A percentile compares a stretch with the other conserved stretches of the same genome.
phyloP scores from a whole-genome alignment of 139 green algal genomes.

The Yamagishiella unicocca region DNA sequence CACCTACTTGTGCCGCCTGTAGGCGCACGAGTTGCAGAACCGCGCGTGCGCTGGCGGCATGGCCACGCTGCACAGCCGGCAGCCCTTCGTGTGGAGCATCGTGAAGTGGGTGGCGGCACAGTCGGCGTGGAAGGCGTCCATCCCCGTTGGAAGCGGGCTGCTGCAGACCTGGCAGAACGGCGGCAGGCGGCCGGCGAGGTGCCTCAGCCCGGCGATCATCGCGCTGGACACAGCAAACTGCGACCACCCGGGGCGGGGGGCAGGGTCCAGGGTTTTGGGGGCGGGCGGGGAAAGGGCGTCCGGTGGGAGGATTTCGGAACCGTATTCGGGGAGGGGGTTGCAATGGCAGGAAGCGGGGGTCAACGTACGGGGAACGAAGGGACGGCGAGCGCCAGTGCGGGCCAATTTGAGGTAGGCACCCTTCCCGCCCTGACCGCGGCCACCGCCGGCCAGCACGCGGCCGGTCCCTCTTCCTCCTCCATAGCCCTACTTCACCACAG shows the following conservation, averaged over 20 bases:
- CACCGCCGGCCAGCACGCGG: no score
- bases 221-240: not conserved
- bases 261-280: not conserved
- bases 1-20: slow-evolving; percentile 9
- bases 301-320: no score
- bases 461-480: no score
- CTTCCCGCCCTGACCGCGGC: no score
- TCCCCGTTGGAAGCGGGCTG: not conserved
- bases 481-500: not conserved
- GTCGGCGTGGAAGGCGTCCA: not conserved
- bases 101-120: not conserved
- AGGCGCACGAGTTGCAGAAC: slow-evolving; percentile 43
- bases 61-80: not conserved
- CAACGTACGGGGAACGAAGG: no score
- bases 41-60: slow-evolving; percentile 14
- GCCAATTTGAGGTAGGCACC: no score
- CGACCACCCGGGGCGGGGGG: not conserved
- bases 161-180: slow-evolving; percentile 4
- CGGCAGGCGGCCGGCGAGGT: not conserved
- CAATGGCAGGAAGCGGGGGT: no score
- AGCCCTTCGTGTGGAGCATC: slow-evolving; percentile 24
- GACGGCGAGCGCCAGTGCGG: no score
- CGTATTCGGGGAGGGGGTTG: no score
- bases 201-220: not conserved
- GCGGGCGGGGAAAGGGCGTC: not conserved